phyloP scores from a whole-genome alignment of 352 stramenopile genomes.

The Phytopythium kandeliae region DNA sequence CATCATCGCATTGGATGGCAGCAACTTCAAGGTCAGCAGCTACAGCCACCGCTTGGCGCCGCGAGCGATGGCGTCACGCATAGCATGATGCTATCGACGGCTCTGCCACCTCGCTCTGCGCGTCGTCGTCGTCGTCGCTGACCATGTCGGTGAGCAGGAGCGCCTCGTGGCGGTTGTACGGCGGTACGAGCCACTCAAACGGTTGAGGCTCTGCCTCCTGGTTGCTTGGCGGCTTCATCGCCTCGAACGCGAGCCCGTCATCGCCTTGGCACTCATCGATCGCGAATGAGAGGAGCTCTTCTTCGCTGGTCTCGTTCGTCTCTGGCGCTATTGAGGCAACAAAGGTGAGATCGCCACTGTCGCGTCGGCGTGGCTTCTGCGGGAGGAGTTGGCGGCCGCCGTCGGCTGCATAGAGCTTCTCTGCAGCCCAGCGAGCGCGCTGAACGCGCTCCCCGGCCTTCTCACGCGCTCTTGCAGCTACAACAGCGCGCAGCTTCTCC shows the following conservation, averaged over 20 bases:
- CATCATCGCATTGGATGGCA: too few species aligned
- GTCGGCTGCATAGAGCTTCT: constrained; percentile 18
- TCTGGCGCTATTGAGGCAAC: constrained; percentile 26
- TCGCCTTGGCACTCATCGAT: background rate
- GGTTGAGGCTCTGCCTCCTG: background rate
- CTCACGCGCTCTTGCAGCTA: constrained; percentile 34
- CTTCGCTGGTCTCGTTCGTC: constrained; percentile 58
- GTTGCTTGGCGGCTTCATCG: background rate
- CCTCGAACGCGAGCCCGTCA: background rate
- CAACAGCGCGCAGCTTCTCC: constrained; percentile 33
- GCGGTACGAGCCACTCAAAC: constrained; percentile 25
- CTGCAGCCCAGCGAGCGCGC: constrained; percentile 14
- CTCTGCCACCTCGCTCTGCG: background rate
- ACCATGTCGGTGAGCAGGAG: constrained; percentile 19
- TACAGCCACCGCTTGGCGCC: too few species aligned
- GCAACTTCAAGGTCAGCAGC: too few species aligned
- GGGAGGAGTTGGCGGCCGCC: too few species aligned
- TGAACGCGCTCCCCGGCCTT: constrained; percentile 42
- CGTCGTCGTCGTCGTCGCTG: constrained; percentile 24
- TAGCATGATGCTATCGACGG: too few species aligned
- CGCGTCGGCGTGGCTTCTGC: background rate
- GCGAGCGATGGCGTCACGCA: background rate
- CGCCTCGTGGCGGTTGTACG: constrained; percentile 8
- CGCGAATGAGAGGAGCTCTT: constrained; percentile 22
- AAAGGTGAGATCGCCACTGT: constrained; percentile 7